phyloP scores from a whole-genome alignment of 2,329 filamentous ascomycete species.

The Rachicladosporium sp. region DNA sequence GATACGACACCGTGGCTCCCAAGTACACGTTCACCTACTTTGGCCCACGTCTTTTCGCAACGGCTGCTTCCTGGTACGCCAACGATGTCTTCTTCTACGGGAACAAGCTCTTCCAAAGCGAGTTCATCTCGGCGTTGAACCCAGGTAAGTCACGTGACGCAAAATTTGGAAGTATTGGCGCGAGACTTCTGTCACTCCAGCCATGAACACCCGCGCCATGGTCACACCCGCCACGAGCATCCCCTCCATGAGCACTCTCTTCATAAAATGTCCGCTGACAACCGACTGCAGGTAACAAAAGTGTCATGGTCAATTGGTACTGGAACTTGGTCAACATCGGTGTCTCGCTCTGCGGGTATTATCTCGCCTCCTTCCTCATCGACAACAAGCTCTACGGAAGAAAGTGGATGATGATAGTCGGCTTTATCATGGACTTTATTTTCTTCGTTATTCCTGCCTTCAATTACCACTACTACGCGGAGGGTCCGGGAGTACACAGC shows the following conservation, averaged over 20 bases:
- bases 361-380: slow-evolving; percentile 75
- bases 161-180: slow-evolving; percentile 1
- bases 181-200: too few species aligned
- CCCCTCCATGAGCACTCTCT: too few species aligned
- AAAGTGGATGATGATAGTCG: slow-evolving; percentile 91
- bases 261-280: too few species aligned
- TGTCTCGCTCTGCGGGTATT: slow-evolving; percentile 79
- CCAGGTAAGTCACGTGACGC: slow-evolving; percentile 21
- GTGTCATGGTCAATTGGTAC: slow-evolving; percentile 69
- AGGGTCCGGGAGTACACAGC: slow-evolving; percentile 56
- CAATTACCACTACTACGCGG: slow-evolving; percentile 72
- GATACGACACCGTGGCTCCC: slow-evolving; percentile 81
- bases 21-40: slow-evolving; percentile 70
- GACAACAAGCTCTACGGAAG: slow-evolving; percentile 95
- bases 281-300: slow-evolving; percentile 37
- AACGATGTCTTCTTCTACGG: slow-evolving; percentile 99
- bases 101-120: slow-evolving; percentile 90
- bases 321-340: slow-evolving; percentile 89
- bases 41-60: slow-evolving; percentile 73
- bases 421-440: slow-evolving; percentile 86
- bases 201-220: too few species aligned
- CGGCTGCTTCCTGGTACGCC: slow-evolving; percentile 81
- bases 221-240: too few species aligned
- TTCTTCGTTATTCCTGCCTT: slow-evolving; percentile 88
- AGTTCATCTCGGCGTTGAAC: slow-evolving; percentile 78